Percentiles rank a stretch among this genome's conserved stretches.
Evolutionary conservation across 345 rosid species (phyloP).

Genomic region (Arabidopsis suecica): DNA sequence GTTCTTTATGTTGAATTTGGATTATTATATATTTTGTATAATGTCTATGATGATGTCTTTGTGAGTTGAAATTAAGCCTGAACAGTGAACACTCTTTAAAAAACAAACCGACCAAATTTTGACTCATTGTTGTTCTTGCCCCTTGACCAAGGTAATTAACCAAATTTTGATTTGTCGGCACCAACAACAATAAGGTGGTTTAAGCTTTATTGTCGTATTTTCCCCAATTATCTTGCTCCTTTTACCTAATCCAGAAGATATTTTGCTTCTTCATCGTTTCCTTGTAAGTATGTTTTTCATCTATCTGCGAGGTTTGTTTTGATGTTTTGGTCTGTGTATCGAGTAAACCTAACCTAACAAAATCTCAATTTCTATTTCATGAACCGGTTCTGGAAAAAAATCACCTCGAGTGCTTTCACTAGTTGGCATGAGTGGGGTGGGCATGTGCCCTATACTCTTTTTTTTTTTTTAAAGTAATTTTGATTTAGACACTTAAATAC

Average conservation of each 20-base stretch:
- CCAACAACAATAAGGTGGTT: constrained; percentile 29
- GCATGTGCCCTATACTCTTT: no score
- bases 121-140: constrained; percentile 30
- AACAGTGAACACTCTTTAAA: neutral
- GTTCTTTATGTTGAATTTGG: neutral
- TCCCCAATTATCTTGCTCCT: neutral
- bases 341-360: constrained; percentile 10
- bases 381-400: neutral
- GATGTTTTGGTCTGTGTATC: neutral
- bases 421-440: no score
- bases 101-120: constrained; percentile 12
- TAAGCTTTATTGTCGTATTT: constrained; percentile 1
- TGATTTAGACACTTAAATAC: no score
- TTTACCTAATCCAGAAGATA: constrained; percentile 23
- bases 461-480: no score
- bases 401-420: neutral
- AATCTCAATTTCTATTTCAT: neutral
- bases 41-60: neutral
- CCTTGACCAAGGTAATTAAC: constrained; percentile 30
- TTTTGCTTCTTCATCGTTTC: constrained; percentile 19
- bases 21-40: neutral
- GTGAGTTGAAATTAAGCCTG: neutral
- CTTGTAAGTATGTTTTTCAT: constrained; percentile 14
- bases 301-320: constrained; percentile 9
- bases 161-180: constrained; percentile 27